Base-by-base conservation (phyloP, 495 filamentous ascomycete genomes). In the Penicillium coprophilum region DNA sequence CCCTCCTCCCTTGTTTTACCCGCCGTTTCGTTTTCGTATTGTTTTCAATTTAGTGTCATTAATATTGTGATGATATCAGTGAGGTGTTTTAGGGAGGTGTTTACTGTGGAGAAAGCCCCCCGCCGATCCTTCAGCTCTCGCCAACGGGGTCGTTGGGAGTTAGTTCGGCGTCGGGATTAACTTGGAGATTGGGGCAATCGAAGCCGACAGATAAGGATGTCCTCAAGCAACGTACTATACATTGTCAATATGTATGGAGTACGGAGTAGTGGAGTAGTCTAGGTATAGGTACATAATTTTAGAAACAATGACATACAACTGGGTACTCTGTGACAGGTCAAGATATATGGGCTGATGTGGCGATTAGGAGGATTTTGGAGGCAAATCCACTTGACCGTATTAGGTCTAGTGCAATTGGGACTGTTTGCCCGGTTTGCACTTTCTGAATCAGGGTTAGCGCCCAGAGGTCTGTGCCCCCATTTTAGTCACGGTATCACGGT, bases 381-480 rank as follows among this genome's bases (percentile, higher is more conserved):
- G 28, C 13, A 24, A 51, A 21, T 19, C 15, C 13, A 24, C 21
- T 40, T 27, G 15, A 3, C 48, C 34, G 6, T 8, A 3, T 51
- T 38, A 1, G 32, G 32, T 17, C 34, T 51, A 51, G 48, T 19
- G 2, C 12, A 17, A 2, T 7, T 12, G 1, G 2, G 6, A 2
- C 20, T n/a, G 59, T 54, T 62, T 62, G 58, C 28, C 36, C 1
- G 2, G 21, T 57, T 57, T 57, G 55, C 47, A 45, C n/a, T 2
- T 4, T 36, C 59, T 51, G 51, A 49, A 62, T 59, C 47, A 53
- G 44, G 48, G 20, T 17, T 36, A 38, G 49, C 19, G 54, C 20
- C 28, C 38, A 46, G 23, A 20, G 23, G 45, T 31, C 45, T 47
- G 45, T 47, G 27, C 45, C 45, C 45, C 41, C 46, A n/a, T 24